Percentiles rank a stretch among this genome's conserved stretches.
phyloP scores from a whole-genome alignment of 139 green algal species.

The Medakamo hakoo region DNA sequence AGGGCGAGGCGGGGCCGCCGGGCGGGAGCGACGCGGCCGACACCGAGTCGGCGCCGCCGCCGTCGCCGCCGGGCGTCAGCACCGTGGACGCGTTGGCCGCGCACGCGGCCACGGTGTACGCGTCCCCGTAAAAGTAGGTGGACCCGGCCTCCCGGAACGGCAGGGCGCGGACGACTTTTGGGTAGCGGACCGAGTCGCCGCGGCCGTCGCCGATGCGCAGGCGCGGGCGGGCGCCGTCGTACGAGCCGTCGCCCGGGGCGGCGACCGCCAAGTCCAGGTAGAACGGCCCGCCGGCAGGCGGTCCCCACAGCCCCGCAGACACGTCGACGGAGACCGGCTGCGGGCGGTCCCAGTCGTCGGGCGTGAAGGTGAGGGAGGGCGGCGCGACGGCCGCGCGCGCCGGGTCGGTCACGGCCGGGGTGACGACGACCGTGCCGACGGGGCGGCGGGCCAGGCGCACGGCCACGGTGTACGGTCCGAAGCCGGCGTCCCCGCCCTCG shows the following conservation, averaged over 20 bases:
- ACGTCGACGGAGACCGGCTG: conserved; percentile 8
- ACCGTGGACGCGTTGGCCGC: too few species aligned
- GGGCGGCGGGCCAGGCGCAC: conserved; percentile 3
- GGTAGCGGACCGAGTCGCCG: conserved; percentile 17
- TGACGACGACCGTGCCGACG: neutral
- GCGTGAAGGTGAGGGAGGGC: conserved; percentile 5
- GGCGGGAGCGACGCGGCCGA: neutral
- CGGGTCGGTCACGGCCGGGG: conserved; percentile 1
- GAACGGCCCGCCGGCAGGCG: neutral
- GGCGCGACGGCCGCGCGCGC: neutral
- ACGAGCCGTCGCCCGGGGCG: neutral
- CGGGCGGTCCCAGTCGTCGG: conserved; percentile 5
- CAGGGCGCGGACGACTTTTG: conserved; percentile 16
- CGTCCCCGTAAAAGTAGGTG: conserved; percentile 15
- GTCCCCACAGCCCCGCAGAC: neutral
- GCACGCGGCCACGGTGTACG: conserved; percentile 9
- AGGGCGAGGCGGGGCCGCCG: neutral
- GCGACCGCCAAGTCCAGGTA: conserved; percentile 2
- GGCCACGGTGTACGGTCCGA: conserved; percentile 5
- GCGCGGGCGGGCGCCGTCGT: neutral
- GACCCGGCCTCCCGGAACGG: conserved; percentile 16
- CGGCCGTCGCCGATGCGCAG: conserved; percentile 13
- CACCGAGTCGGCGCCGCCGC: conserved; percentile 11
- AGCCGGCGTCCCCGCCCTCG: neutral
- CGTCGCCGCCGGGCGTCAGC: neutral